Base-by-base conservation (phyloP, 2,329 filamentous ascomycete species). In the Coniochaeta pulveracea region DNA sequence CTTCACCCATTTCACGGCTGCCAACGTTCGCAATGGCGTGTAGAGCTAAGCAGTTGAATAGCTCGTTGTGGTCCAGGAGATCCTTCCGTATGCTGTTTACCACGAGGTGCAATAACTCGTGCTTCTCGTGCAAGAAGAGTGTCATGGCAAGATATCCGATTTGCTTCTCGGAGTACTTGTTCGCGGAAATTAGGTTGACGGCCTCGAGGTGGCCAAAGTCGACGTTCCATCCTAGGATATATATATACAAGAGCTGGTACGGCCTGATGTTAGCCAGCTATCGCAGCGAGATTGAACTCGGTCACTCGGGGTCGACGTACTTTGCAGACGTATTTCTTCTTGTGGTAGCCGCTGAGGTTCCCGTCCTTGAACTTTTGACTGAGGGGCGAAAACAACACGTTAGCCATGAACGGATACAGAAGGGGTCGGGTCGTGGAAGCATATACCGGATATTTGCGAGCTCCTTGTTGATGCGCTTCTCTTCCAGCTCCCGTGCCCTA, bases 281-380 rank as follows among this genome's bases (percentile, higher is more conserved):
- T 36, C 47, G 39, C 19, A 21, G 28, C 31, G 15, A n/a, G 25
- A n/a, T n/a, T n/a, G 25, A 35, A 15, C 18, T 28, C 15, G 19
- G 35, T 37, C 33, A 33, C 17, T 36, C 14, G 30, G 26, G 17
- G 12, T 14, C n/a, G 5, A 34, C 54, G 35, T 61, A 76, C 72
- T 67, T 98, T 98, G 84, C 91, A 98, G 45, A 98, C 91, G 56
- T 98, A 98, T 82, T 98, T 98, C 73, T 98, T 98, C 69, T 93
- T 95, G 67, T 95, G 86, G 55, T 98, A 98, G 44, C 91, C 93
- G 54, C 81, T 94, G 37, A 98, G 66, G 52, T 72, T 91, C 43
- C 86, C 88, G 56, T 91, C 84, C 72, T 93, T 94, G 68, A 96
- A 98, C 62, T 96, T 96, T 63, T 95, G 85, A 51, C 79, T 76